phyloP scores from a whole-genome alignment of 192 early-diverging fungal genomes.

The Paraglomus occultum region DNA sequence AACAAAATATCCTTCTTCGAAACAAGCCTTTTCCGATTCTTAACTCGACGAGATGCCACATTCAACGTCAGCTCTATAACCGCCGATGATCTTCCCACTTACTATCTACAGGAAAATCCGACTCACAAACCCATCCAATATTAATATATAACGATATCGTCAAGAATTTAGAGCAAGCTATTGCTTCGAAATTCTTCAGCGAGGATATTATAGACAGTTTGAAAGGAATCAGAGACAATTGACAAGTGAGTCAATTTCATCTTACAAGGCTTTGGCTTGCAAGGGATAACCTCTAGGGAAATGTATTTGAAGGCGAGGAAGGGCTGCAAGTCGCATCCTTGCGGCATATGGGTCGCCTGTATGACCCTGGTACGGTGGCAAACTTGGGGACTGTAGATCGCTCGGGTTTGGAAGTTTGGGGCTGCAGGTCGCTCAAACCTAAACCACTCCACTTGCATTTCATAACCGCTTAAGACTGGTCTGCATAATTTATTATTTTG shows the following conservation, averaged over 20 bases:
- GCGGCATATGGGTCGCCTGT: slow-evolving; percentile 3
- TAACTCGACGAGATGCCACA: slow-evolving; percentile 24
- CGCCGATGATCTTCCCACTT: slow-evolving; percentile 18
- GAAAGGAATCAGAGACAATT: slow-evolving; percentile 27
- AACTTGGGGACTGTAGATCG: slow-evolving; percentile 29
- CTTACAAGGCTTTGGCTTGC: slow-evolving; percentile 25
- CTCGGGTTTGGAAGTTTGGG: slow-evolving; percentile 33
- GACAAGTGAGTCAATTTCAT: slow-evolving; percentile 20
- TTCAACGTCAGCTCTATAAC: slow-evolving; percentile 27
- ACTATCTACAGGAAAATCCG: slow-evolving; percentile 27
- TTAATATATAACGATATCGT: slow-evolving; percentile 16
- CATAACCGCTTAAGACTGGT: slow-evolving; percentile 17
- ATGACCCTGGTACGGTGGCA: no score
- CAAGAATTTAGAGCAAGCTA: slow-evolving; percentile 24
- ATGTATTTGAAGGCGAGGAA: slow-evolving; percentile 9
- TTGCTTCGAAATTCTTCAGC: slow-evolving; percentile 25
- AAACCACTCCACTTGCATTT: slow-evolving; percentile 26
- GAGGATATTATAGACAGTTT: slow-evolving; percentile 21
- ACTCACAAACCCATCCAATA: neutral
- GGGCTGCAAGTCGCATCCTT: neutral
- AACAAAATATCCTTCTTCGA: neutral
- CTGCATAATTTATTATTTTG: neutral
- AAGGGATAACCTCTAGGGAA: neutral
- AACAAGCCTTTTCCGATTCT: slow-evolving; percentile 28
- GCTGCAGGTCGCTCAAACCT: slow-evolving; percentile 28